Conservation (phyloP, 2,329 filamentous ascomycete species). For the Aspergillus cejpii region DNA sequence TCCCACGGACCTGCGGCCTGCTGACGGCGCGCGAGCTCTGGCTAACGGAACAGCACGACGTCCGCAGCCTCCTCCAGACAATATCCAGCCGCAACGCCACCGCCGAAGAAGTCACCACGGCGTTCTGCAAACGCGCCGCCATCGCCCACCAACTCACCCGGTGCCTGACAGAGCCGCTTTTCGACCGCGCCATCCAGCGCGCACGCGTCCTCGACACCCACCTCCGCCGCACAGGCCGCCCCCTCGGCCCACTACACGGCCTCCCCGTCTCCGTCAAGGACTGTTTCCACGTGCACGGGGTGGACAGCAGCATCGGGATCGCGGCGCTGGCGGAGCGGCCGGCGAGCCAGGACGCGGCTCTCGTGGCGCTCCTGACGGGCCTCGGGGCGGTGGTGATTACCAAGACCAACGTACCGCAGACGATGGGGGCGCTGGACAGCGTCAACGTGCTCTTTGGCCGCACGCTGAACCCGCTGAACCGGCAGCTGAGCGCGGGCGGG, state of each 20-base stretch:
- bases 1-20: constrained; percentile 50
- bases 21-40: constrained; percentile 46
- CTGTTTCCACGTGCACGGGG: constrained; percentile 42
- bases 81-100: constrained; percentile 32
- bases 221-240: constrained; percentile 31
- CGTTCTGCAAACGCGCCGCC: constrained; percentile 49
- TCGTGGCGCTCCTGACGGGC: constrained; percentile 53
- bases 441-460: constrained; percentile 58
- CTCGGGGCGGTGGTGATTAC: constrained; percentile 61
- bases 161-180: constrained; percentile 50
- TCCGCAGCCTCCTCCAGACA: constrained; percentile 32
- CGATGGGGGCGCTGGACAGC: constrained; percentile 50
- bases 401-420: constrained; percentile 64
- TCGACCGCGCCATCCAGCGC: constrained; percentile 44
- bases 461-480: constrained; percentile 58
- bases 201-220: constrained; percentile 47
- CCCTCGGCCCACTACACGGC: constrained; percentile 56
- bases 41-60: constrained; percentile 52
- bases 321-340: constrained; percentile 56
- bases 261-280: constrained; percentile 51
- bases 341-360: constrained; percentile 48
- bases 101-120: constrained; percentile 44
- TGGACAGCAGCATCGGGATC: constrained; percentile 52
- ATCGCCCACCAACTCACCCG: constrained; percentile 39
- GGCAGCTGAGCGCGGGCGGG: constrained; percentile 56